phyloP scores from a whole-genome alignment of 192 early-diverging fungal genomes.

The Globomyces pollinis-pini region DNA sequence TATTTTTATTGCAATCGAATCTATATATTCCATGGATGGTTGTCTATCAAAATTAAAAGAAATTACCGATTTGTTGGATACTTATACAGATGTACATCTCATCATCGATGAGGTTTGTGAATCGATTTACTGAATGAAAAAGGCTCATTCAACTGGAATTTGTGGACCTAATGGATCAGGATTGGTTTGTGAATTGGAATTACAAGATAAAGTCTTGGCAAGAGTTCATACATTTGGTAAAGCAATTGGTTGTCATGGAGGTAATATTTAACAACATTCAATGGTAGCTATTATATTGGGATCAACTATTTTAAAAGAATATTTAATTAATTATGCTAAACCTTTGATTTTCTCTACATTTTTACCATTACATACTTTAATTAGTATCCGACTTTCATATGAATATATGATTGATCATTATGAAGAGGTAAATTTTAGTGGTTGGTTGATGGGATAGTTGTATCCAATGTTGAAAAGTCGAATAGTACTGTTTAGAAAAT shows the following conservation, averaged over 20 bases:
- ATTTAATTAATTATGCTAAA: slow-evolving; percentile 74
- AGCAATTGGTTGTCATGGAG: slow-evolving; percentile 67
- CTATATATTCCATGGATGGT: slow-evolving; percentile 81
- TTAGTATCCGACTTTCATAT: slow-evolving; percentile 63
- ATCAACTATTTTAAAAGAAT: slow-evolving; percentile 49
- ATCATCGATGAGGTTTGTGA: slow-evolving; percentile 83
- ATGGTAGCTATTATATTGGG: slow-evolving; percentile 61
- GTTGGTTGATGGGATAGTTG: no score
- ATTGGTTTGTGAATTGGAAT: slow-evolving; percentile 50
- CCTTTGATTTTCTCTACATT: slow-evolving; percentile 78
- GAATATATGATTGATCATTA: slow-evolving; percentile 45
- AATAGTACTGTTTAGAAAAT: slow-evolving; percentile 44
- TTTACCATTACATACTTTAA: slow-evolving; percentile 54
- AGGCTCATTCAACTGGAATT: slow-evolving; percentile 66
- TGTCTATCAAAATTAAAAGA: slow-evolving; percentile 61
- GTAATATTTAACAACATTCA: not conserved
- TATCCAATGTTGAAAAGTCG: no score
- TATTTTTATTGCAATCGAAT: slow-evolving; percentile 67
- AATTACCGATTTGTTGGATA: slow-evolving; percentile 44
- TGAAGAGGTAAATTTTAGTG: slow-evolving; percentile 36
- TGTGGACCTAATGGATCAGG: slow-evolving; percentile 62
- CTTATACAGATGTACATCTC: slow-evolving; percentile 40
- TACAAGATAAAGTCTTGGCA: slow-evolving; percentile 63
- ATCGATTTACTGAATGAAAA: slow-evolving; percentile 38
- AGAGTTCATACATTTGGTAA: slow-evolving; percentile 81